A percentile compares a stretch with the other conserved stretches of the same genome.
Evolutionary conservation across 2,329 filamentous ascomycete genomes (phyloP).

Genomic region (Rhynchosporium graminicola): DNA sequence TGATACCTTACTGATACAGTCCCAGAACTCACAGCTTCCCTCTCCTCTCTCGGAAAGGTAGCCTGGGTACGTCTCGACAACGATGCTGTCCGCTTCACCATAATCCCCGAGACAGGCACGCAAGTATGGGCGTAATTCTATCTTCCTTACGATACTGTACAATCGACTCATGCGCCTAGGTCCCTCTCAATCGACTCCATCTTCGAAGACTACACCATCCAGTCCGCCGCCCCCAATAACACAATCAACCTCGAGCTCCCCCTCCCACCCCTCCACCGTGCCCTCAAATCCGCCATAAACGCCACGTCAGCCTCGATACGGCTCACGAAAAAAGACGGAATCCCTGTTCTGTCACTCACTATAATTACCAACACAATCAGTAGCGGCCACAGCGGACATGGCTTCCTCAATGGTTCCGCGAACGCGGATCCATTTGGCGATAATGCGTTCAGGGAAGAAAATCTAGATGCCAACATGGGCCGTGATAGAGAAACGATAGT

Average conservation of each 20-base stretch:
- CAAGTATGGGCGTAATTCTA: slow-evolving; percentile 88
- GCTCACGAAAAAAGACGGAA: slow-evolving; percentile 87
- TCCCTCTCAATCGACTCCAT: slow-evolving; percentile 74
- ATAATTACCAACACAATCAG: slow-evolving; percentile 74
- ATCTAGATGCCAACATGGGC: slow-evolving; percentile 56
- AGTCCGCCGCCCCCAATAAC: slow-evolving; percentile 79
- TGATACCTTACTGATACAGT: not conserved
- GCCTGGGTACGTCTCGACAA: slow-evolving; percentile 69
- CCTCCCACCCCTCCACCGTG: slow-evolving; percentile 81
- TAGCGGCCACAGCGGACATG: slow-evolving; percentile 46
- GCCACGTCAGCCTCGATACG: slow-evolving; percentile 81
- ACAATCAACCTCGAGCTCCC: slow-evolving; percentile 97
- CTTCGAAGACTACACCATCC: slow-evolving; percentile 81
- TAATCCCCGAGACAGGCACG: slow-evolving; percentile 90
- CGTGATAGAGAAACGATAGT: slow-evolving; percentile 87
- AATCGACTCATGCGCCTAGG: slow-evolving; percentile 40
- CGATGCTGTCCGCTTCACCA: slow-evolving; percentile 86
- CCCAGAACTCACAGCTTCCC: slow-evolving; percentile 60
- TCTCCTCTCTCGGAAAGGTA: slow-evolving; percentile 55
- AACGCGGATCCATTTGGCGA: slow-evolving; percentile 48
- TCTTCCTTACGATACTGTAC: slow-evolving; percentile 7
- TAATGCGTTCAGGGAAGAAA: slow-evolving; percentile 49
- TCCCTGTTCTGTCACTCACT: slow-evolving; percentile 86
- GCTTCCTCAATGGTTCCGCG: slow-evolving; percentile 36
- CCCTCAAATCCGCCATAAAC: slow-evolving; percentile 84